phyloP scores from a whole-genome alignment of 2,329 filamentous ascomycete genomes.

The Aspergillus uvarum region DNA sequence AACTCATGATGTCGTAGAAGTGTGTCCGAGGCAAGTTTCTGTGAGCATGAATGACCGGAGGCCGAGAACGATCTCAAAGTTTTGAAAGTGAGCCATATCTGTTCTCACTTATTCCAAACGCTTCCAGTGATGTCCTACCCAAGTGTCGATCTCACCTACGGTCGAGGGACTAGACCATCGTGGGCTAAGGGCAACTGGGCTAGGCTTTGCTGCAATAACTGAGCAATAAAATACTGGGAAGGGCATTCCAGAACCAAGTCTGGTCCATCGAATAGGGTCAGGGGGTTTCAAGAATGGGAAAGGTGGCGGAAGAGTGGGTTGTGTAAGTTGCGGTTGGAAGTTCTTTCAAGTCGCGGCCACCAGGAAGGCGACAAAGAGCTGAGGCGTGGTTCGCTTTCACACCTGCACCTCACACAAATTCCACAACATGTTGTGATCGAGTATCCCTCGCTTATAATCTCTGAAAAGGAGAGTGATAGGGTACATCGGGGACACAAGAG shows the following conservation, averaged over 20 bases:
- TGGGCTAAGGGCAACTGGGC: no score
- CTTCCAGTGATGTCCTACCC: no score
- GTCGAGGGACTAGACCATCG: no score
- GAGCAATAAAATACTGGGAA: no score
- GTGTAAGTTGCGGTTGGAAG: background rate
- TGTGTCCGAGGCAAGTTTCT: background rate
- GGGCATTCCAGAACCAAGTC: no score
- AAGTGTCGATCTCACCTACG: no score
- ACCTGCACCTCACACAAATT: background rate
- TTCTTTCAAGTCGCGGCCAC: background rate
- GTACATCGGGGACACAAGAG: background rate
- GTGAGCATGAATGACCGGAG: background rate
- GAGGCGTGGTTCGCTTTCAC: background rate
- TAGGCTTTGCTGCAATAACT: no score
- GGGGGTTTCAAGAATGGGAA: background rate
- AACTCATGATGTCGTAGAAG: slow-evolving; percentile 17
- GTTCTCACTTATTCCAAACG: no score
- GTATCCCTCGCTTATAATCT: background rate
- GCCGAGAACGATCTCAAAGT: background rate
- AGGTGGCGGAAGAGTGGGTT: background rate
- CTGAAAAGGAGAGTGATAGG: background rate
- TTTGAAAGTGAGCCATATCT: background rate
- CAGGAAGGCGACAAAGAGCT: background rate
- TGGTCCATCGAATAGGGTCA: background rate
- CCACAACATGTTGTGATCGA: background rate